Evolutionary conservation across 129 eudicot species (phyloP).

Genomic region (Flaveria brownii): DNA sequence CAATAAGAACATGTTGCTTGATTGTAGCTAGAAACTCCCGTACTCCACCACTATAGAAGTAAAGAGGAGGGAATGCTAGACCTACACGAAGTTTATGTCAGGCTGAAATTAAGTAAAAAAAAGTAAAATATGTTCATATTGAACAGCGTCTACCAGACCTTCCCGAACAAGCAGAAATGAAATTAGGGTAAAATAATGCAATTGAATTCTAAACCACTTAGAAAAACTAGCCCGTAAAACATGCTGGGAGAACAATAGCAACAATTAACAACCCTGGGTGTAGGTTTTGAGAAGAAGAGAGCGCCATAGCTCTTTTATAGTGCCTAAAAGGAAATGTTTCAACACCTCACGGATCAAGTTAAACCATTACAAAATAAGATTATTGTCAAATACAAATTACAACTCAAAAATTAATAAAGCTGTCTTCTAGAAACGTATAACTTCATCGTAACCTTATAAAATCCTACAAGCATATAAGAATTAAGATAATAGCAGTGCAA

Average conservation of each 20-base stretch:
- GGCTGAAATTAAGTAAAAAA: slow-evolving; percentile 18
- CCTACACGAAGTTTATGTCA: slow-evolving; percentile 49
- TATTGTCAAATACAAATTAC: not conserved
- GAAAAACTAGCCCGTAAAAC: not conserved
- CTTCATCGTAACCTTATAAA: not conserved
- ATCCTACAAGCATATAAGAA: slow-evolving; percentile 17
- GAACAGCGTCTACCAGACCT: not conserved
- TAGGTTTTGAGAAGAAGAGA: slow-evolving; percentile 12
- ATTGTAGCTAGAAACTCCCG: slow-evolving; percentile 79
- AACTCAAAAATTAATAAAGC: not conserved
- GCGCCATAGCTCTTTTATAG: not conserved
- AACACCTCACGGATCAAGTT: slow-evolving; percentile 2
- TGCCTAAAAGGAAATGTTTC: slow-evolving; percentile 4
- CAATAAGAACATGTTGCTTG: slow-evolving; percentile 77
- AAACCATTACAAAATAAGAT: not conserved
- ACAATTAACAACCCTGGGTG: not conserved
- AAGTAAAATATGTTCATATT: not conserved
- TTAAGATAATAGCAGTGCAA: not conserved
- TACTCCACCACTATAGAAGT: slow-evolving; percentile 98
- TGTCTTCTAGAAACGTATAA: not conserved
- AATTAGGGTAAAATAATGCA: not conserved
- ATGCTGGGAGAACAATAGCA: not conserved
- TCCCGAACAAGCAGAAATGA: not conserved
- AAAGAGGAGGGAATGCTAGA: slow-evolving; percentile 93
- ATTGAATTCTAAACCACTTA: not conserved